Conservation (phyloP, 2,329 filamentous ascomycete species). For the Fusarium burgessii region DNA sequence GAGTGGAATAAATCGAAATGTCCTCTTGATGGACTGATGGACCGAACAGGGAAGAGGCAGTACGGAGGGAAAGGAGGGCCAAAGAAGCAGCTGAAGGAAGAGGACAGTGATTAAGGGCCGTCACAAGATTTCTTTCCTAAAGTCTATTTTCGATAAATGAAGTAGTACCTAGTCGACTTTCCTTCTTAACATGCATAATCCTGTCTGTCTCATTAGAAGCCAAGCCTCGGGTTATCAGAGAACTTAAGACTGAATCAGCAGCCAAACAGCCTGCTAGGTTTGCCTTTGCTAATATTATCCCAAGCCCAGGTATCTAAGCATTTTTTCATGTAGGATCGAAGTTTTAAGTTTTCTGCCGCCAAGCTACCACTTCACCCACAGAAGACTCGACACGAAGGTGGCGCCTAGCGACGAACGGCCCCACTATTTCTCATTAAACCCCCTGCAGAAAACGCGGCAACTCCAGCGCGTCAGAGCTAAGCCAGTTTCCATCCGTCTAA, state of each 20-base stretch:
- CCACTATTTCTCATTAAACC: constrained; percentile 43
- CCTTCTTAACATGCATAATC: background rate
- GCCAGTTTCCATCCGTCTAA: constrained; percentile 18
- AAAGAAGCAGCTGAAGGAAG: constrained; percentile 37
- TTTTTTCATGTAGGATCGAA: no score
- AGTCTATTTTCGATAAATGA: background rate
- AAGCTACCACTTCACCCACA: background rate
- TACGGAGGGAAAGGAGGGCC: constrained; percentile 26
- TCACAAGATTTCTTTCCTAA: background rate
- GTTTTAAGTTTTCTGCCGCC: no score
- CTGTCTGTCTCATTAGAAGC: background rate
- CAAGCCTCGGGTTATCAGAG: background rate
- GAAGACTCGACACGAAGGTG: background rate
- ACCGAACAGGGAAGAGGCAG: constrained; percentile 43
- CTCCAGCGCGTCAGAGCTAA: constrained; percentile 31
- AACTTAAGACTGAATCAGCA: background rate
- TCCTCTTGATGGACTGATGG: constrained; percentile 42
- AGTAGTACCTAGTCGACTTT: background rate
- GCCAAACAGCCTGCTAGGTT: no score
- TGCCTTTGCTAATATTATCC: no score
- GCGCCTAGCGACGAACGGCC: constrained; percentile 15
- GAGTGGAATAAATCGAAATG: constrained; percentile 42
- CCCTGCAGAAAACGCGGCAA: constrained; percentile 45
- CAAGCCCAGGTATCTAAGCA: no score
- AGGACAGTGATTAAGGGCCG: constrained; percentile 30